These are phyloP conservation scores for Saprolegnia diclina DNA, from an alignment of 352 stramenopile genomes.

Conservation along the genomic window DNA sequence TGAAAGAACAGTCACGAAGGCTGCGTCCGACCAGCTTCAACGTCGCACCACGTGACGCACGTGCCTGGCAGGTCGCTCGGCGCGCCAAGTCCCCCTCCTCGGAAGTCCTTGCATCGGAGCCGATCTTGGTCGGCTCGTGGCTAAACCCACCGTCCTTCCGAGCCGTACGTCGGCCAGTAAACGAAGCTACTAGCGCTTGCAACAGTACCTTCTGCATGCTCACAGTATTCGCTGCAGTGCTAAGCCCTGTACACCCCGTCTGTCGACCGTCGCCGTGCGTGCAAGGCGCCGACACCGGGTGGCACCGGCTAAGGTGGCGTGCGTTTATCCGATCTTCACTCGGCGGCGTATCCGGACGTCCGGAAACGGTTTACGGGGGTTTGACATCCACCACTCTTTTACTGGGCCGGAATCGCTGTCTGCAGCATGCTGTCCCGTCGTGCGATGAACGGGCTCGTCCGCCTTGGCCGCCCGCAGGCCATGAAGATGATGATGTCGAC, in stretches of 20 bases:
- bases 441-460: conserved; percentile 14
- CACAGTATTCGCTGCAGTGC: no score
- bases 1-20: background rate
- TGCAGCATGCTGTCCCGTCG: background rate
- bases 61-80: background rate
- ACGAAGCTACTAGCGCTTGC: no score
- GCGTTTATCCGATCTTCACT: background rate
- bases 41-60: background rate
- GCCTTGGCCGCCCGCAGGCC: conserved; percentile 3
- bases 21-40: background rate
- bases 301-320: background rate
- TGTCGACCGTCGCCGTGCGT: no score
- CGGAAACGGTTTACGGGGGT: background rate
- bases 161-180: no score
- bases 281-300: no score
- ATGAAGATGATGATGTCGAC: background rate
- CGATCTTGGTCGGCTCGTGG: no score
- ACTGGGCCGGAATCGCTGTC: background rate
- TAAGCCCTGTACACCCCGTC: no score
- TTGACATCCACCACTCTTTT: background rate
- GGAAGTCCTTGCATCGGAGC: background rate
- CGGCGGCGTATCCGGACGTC: conserved; percentile 8
- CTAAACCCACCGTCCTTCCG: no score
- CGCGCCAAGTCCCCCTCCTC: background rate
- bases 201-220: no score